A percentile compares a stretch with the other conserved stretches of the same genome.
These are phyloP conservation scores for Xylaria sp. DNA, from an alignment of 2,329 filamentous ascomycete species.

Conservation along the genomic window DNA sequence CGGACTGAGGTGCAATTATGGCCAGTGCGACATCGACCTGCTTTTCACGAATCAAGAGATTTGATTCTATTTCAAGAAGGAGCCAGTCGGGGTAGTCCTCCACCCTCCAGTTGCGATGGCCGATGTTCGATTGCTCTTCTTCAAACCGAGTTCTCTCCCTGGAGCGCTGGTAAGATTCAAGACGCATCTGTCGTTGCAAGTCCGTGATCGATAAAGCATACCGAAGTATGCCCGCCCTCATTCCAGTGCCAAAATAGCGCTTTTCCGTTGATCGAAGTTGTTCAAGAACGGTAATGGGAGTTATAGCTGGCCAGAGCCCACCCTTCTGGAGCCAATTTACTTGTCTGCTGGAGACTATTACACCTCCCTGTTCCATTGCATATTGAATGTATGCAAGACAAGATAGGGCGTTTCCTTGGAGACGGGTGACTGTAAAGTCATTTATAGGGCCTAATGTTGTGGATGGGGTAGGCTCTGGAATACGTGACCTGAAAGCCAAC, in stretches of 20 bases:
- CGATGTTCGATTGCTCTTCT: conserved; percentile 50
- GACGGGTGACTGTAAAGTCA: conserved; percentile 5
- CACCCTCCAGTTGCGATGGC: conserved; percentile 61
- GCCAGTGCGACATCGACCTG: conserved; percentile 65
- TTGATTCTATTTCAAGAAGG: conserved; percentile 66
- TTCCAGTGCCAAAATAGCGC: conserved; percentile 35
- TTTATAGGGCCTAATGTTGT: background rate
- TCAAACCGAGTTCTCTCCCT: conserved; percentile 34
- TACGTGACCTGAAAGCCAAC: conserved; percentile 21
- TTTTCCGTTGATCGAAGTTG: conserved; percentile 45
- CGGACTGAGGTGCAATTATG: conserved; percentile 57
- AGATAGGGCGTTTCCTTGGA: conserved; percentile 1
- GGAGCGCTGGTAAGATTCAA: conserved; percentile 38
- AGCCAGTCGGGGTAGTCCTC: conserved; percentile 63
- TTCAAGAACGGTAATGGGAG: conserved; percentile 47
- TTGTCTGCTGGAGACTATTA: conserved; percentile 18
- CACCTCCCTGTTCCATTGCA: conserved; percentile 11
- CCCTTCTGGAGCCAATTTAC: conserved; percentile 46
- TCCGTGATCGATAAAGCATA: conserved; percentile 49
- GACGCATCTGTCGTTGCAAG: conserved; percentile 48
- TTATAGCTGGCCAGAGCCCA: conserved; percentile 50
- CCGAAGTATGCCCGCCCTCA: conserved; percentile 45
- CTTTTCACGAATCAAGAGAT: conserved; percentile 62
- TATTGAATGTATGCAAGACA: conserved; percentile 10
- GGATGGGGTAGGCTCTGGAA: conserved; percentile 4